These are phyloP conservation scores for Termitomyces sp. DNA, from an alignment of 768 basidiomycete species.

Conservation along the genomic window DNA sequence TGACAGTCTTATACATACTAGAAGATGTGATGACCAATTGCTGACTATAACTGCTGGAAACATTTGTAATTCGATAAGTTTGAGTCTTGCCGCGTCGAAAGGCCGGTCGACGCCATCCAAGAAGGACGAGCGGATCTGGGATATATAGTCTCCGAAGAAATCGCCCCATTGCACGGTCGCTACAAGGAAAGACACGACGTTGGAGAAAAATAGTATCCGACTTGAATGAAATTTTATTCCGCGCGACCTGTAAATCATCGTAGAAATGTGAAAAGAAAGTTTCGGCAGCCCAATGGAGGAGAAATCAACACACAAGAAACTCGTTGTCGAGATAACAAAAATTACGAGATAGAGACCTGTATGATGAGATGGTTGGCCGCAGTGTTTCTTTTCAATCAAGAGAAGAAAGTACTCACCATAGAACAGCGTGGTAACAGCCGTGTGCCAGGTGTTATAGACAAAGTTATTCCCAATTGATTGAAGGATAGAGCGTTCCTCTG, in stretches of 20 bases:
- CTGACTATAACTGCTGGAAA: not conserved
- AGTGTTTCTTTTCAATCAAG: not conserved
- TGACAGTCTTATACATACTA: not conserved
- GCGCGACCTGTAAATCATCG: not conserved
- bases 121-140: not conserved
- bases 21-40: not conserved
- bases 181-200: not conserved
- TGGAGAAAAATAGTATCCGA: not conserved
- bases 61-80: not conserved
- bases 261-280: not conserved
- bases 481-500: not conserved
- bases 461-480: not conserved
- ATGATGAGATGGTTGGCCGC: not conserved
- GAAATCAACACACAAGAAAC: not conserved
- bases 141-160: constrained; percentile 1
- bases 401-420: not conserved
- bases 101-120: not conserved
- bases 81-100: not conserved
- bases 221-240: not conserved
- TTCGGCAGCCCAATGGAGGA: not conserved
- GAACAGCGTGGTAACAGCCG: not conserved
- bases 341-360: not conserved
- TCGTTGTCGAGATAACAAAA: not conserved
- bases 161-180: not conserved
- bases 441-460: not conserved